Base-by-base conservation (phyloP, 495 filamentous ascomycete species). In the Hypoxylon crocopeplum region DNA sequence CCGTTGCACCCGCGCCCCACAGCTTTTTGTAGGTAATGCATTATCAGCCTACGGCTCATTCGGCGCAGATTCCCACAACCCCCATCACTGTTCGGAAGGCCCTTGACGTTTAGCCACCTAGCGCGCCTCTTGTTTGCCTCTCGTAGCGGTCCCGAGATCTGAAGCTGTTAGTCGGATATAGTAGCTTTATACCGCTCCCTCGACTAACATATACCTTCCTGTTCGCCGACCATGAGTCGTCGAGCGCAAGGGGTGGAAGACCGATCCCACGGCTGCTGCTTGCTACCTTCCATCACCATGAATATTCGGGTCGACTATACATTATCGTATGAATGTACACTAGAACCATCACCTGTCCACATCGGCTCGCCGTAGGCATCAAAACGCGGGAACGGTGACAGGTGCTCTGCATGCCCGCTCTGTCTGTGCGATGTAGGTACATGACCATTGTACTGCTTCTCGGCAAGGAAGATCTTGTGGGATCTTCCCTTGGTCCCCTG, bases 21-120 rank as follows among this genome's bases (percentile, higher is more conserved):
- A 63, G 46, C 47, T 45, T 53, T 49, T 66, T 60, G 51, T 66
- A 61, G 68, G 65, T 68, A 70, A 64, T 58, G 64, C 72, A 72
- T 68, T 66, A 77, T 77, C 77, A 79, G 77, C 73, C 77, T 79
- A 70, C 73, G 76, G 76, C 74, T 73, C 73, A 64, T 76, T 79
- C 77, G 77, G 77, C 68, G 70, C 67, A 69, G 56, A 62, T 74
- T 77, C 69, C 77, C 75, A 67, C 63, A 58, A 68, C 49, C 61
- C 59, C 65, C 61, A 54, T 50, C 38, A 45, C 13, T 21, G 16
- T 48, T 56, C 46, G 56, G 46, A 44, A 48, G 52, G 58, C 40
- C 41, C 56, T 56, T 22, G 57, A 46, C 30, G 16, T 61, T 61
- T 59, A 55, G 24, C 56, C 52, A 66, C 32, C 48, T 48, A 57